Base-by-base conservation (phyloP, 23 red algal genomes). In the Gracilaria gracilis region DNA sequence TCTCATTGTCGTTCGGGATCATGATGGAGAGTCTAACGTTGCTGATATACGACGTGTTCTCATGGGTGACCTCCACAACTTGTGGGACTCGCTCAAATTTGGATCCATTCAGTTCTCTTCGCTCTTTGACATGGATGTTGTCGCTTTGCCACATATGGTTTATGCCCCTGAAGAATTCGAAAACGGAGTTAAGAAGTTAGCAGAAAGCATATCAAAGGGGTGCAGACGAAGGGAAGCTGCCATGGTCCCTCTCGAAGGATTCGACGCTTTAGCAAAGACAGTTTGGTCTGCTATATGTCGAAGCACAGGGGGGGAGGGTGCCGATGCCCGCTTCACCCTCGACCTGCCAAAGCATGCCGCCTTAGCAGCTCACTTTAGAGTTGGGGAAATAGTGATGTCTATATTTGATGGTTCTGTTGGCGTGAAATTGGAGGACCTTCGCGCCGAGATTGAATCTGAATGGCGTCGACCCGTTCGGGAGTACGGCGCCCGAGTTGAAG, bases 1-100 rank as follows among this genome's bases (percentile, higher is more conserved):
- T 38, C 20, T 98, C 2, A 80, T 98, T 37, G 93, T 91, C 9
- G 80, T 98, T n/a, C 66, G 97, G 27, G 97, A 98, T 75, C 80
- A 72, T 57, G 93, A 95, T 72, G 87, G 70, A 4, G 97, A 91
- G 47, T 61, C 81, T 15, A 37, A 67, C 16, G 73, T 94, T 23
- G 49, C 73, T 15, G 93, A 95, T 39, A 90, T 98, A 82, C 59
- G 76, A 12, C 86, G 80, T 21, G 82, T 95, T 12, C 84, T 98
- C 32, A 67, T 72, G 62, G 83, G 83, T 15, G 97, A 98, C 61
- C 70, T 98, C 42, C 61, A 40, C 19, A 84, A 54, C 59, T 81
- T 98, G 17, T 98, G 97, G 95, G 80, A 53, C 14, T 47, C 81
- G 15, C 48, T 87, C 8, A 57, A 75, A 57, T 20, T 62, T 33